Conservation (phyloP, 2,329 filamentous ascomycete genomes). For the Sphaceloma murrayae region DNA sequence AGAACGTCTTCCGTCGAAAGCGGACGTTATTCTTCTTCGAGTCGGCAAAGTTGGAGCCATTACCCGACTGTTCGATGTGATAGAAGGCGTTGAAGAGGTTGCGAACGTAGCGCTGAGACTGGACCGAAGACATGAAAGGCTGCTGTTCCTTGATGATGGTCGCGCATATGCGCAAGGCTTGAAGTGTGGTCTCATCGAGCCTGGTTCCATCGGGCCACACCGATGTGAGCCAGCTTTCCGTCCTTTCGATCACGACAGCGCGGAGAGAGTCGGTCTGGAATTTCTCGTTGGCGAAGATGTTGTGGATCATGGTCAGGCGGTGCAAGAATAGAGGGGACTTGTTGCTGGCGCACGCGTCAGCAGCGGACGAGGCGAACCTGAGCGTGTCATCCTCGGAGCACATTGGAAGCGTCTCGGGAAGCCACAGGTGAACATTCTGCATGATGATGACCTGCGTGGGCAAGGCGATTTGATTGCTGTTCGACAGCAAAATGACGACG, state of each 20-base stretch:
- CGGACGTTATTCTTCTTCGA: conserved; percentile 12
- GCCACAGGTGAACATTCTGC: conserved; percentile 93
- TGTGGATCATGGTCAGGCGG: conserved; percentile 33
- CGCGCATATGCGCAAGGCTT: conserved; percentile 87
- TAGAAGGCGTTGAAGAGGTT: conserved; percentile 17
- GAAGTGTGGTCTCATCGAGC: conserved; percentile 77
- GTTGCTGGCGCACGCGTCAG: conserved; percentile 15
- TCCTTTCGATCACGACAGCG: conserved; percentile 5
- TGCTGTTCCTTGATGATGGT: conserved; percentile 79
- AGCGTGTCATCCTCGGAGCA: conserved; percentile 13
- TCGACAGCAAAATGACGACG: conserved; percentile 10
- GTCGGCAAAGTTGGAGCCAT: conserved; percentile 3
- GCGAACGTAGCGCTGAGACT: conserved; percentile 18
- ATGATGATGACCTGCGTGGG: conserved; percentile 72
- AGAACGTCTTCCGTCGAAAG: conserved; percentile 41
- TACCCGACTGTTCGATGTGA: conserved; percentile 8
- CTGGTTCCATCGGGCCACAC: conserved; percentile 75
- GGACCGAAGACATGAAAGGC: conserved; percentile 10
- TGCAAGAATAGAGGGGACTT: conserved; percentile 10
- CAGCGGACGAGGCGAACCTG: conserved; percentile 5
- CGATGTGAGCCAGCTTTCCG: conserved; percentile 66
- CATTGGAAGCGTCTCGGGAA: conserved; percentile 72
- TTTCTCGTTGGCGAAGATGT: conserved; percentile 51
- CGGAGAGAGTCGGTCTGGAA: conserved; percentile 6
- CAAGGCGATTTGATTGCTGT: conserved; percentile 13